Conservation (phyloP, 1,284 basidiomycete species). For the Leccinum fallax region DNA sequence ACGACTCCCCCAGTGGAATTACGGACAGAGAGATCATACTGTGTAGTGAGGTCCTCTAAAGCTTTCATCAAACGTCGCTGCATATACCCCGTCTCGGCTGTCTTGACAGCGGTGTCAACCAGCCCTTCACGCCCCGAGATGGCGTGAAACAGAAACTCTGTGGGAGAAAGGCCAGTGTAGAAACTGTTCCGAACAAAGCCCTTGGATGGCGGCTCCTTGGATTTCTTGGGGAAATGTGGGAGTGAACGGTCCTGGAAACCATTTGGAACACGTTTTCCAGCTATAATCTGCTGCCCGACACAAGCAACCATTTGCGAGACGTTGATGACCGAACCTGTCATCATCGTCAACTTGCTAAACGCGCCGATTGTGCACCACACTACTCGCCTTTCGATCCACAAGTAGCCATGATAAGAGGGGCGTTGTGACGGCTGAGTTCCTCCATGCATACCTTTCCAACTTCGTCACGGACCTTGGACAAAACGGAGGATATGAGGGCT, state of each 20-base stretch:
- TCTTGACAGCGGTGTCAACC: constrained; percentile 99
- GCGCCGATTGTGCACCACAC: constrained; percentile 5
- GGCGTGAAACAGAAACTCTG: constrained; percentile 98
- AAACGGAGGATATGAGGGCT: constrained; percentile 89
- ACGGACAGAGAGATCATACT: constrained; percentile 97
- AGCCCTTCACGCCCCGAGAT: constrained; percentile 98
- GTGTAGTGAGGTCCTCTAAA: constrained; percentile 94
- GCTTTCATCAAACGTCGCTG: constrained; percentile 99
- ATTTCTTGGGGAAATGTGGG: constrained; percentile 98
- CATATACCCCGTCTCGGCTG: constrained; percentile 99
- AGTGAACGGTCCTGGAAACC: constrained; percentile 99
- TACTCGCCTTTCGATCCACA: constrained; percentile 93
- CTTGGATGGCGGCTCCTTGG: constrained; percentile 95
- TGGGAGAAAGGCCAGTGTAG: constrained; percentile 92
- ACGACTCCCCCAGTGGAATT: constrained; percentile 97
- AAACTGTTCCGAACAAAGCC: constrained; percentile 99
- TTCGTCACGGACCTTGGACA: constrained; percentile 94
- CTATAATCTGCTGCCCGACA: constrained; percentile 99
- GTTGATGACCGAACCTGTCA: constrained; percentile 93
- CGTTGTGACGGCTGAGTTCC: constrained; percentile 95
- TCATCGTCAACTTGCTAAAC: not conserved
- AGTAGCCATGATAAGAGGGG: constrained; percentile 98
- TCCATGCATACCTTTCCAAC: constrained; percentile 99
- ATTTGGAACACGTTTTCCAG: constrained; percentile 97
- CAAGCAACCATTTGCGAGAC: constrained; percentile 99